Evolutionary conservation across 2,329 filamentous ascomycete genomes (phyloP), one percentile per base, ranked within the genome.

Genomic region (Clonostachys chloroleuca): DNA sequence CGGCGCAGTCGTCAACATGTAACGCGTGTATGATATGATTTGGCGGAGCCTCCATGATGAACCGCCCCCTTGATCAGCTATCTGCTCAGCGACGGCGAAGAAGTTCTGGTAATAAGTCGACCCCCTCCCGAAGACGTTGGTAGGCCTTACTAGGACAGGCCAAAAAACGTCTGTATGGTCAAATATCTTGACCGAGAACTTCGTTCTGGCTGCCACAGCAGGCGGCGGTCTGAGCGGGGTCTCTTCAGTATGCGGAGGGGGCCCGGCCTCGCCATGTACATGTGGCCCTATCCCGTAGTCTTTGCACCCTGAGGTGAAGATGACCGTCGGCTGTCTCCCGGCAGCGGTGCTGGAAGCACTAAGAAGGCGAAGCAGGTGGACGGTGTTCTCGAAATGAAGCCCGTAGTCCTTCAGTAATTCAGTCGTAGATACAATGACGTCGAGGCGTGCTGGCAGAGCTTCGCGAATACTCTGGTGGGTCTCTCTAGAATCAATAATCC

Each of bases 1-100:
- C 67, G 3, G 57, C 73, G 43, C 72, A 75, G 50, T 78, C 74
- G 51, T 77, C 74, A 12, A 77, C 62, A 49, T 77, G 74, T 37
- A 69, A 62, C 5, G 65, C 69, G 48, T 77, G 73, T 48, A 74
- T 56, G 34, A 77, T 69, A 14, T 60, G 67, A 17, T 66, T 57
- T 0, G 61, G 58, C 0, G 64, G 58, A 5, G 75, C 49, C n/a
- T 55, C 50, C 34, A 74, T 52, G 2, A 54, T 49, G 10, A 39
- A 12, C 14, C 53, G 50, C 5, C 51, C 46, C 48, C 42, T 4
- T 43, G 40, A 5, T 47, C 52, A 3, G 54, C 57, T 10, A 58
- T 51, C 4, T 52, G 42, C 2, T 57, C 59, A 1, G 65, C 61
- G 24, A 64, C 62, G 16, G 65, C 58, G 49, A 75, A 67, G 9